Evolutionary conservation across 1,284 basidiomycete species (phyloP).

Genomic region (Heterobasidion occidentale): DNA sequence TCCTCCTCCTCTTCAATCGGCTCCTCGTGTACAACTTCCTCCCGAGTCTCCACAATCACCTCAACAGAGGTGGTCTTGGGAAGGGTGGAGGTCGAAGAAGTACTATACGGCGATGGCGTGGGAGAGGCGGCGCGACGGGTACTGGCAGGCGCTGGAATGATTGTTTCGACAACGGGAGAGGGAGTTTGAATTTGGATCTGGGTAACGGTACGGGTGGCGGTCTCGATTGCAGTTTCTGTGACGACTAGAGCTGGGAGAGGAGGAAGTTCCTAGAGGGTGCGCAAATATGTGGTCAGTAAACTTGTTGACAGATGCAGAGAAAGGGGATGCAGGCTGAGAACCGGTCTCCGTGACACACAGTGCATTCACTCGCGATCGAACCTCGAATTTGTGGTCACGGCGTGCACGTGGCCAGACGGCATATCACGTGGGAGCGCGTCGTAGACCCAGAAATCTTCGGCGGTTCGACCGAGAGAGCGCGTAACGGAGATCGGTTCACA

Average conservation of each 20-base stretch:
- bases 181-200: constrained; percentile 46
- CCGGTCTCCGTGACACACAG: constrained; percentile 22
- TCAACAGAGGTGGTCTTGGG: constrained; percentile 68
- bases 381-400: constrained; percentile 2
- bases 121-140: constrained; percentile 70
- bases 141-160: constrained; percentile 68
- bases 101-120: constrained; percentile 51
- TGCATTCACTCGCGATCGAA: constrained; percentile 8
- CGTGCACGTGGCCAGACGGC: constrained; percentile 12
- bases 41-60: constrained; percentile 40
- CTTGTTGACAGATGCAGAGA: constrained; percentile 17
- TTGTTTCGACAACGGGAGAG: constrained; percentile 35
- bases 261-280: constrained; percentile 41
- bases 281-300: constrained; percentile 14
- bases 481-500: constrained; percentile 33
- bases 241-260: constrained; percentile 35
- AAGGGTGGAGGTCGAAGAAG: constrained; percentile 43
- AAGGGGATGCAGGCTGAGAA: constrained; percentile 31
- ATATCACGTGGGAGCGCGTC: constrained; percentile 34
- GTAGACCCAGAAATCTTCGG: constrained; percentile 11
- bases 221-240: constrained; percentile 33
- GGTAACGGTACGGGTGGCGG: constrained; percentile 57
- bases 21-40: constrained; percentile 12
- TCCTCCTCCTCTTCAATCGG: constrained; percentile 11
- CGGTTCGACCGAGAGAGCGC: constrained; percentile 14